These are phyloP conservation scores for Eimeria necatrix DNA, from an alignment of 169 alveolate species.

Conservation along the genomic window DNA sequence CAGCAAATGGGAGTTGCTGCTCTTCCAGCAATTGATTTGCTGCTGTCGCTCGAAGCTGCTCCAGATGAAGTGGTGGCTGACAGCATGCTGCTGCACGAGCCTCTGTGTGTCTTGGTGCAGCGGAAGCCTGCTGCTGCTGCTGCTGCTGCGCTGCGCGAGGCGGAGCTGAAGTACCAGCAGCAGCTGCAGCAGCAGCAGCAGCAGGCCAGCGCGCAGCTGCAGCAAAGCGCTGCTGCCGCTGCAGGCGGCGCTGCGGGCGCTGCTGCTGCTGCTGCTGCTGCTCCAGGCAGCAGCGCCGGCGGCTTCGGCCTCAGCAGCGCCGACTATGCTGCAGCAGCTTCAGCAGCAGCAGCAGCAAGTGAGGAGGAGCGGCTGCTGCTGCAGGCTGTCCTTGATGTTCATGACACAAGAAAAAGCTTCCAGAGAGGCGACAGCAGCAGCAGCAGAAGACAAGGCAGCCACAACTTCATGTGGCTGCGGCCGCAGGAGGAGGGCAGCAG, in stretches of 20 bases:
- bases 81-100: conserved; percentile 61
- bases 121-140: conserved; percentile 69
- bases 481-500: conserved; percentile 35
- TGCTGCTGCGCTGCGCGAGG: conserved; percentile 45
- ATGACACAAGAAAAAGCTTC: conserved; percentile 28
- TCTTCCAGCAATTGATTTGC: conserved; percentile 44
- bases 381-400: conserved; percentile 49
- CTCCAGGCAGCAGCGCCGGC: not conserved
- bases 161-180: conserved; percentile 34
- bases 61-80: conserved; percentile 43
- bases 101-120: conserved; percentile 50
- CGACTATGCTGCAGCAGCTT: not conserved
- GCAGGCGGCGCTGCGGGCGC: not conserved
- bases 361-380: conserved; percentile 68
- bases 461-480: conserved; percentile 56
- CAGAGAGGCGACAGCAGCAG: conserved; percentile 38
- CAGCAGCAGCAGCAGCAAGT: conserved; percentile 18
- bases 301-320: not conserved
- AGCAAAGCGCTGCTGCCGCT: not conserved
- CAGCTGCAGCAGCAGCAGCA: conserved; percentile 45
- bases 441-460: conserved; percentile 48
- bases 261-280: not conserved
- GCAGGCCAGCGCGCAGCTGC: conserved; percentile 9
- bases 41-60: conserved; percentile 57
- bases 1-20: conserved; percentile 41